phyloP scores from a whole-genome alignment of 768 basidiomycete genomes.

The Arthromyces matolae region DNA sequence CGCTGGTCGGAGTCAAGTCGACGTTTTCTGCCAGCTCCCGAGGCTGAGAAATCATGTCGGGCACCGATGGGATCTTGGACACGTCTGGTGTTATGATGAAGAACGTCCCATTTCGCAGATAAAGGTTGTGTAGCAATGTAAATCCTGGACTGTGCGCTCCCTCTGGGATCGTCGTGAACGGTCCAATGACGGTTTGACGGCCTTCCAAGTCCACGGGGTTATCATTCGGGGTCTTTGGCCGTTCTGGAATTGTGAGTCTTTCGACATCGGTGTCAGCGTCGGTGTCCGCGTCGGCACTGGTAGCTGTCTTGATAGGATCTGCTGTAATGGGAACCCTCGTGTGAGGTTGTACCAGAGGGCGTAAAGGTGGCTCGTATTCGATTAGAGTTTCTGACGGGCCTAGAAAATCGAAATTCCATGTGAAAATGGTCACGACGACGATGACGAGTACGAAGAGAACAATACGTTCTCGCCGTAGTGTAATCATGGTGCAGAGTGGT shows the following conservation, averaged over 20 bases:
- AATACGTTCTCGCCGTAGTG: constrained; percentile 9
- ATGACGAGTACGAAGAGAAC: constrained; percentile 1
- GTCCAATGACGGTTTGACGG: neutral
- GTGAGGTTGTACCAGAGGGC: neutral
- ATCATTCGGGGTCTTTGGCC: neutral
- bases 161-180: constrained; percentile 26
- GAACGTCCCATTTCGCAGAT: constrained; percentile 71
- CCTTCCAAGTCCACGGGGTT: neutral
- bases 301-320: neutral
- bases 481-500: constrained; percentile 5
- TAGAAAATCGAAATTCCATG: constrained; percentile 9
- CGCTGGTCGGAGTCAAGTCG: constrained; percentile 27
- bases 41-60: constrained; percentile 36
- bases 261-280: neutral
- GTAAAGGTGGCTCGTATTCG: constrained; percentile 3
- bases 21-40: constrained; percentile 15
- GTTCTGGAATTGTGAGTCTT: neutral
- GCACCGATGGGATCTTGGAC: constrained; percentile 39
- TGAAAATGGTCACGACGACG: neutral
- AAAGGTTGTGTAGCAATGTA: constrained; percentile 70
- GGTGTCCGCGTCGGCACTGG: neutral
- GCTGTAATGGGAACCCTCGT: neutral
- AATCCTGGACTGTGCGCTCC: constrained; percentile 58
- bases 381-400: neutral
- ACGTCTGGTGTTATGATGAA: constrained; percentile 50